Conservation (phyloP, 306 rosid genomes). For the Cotoneaster glaucophyllus region DNA sequence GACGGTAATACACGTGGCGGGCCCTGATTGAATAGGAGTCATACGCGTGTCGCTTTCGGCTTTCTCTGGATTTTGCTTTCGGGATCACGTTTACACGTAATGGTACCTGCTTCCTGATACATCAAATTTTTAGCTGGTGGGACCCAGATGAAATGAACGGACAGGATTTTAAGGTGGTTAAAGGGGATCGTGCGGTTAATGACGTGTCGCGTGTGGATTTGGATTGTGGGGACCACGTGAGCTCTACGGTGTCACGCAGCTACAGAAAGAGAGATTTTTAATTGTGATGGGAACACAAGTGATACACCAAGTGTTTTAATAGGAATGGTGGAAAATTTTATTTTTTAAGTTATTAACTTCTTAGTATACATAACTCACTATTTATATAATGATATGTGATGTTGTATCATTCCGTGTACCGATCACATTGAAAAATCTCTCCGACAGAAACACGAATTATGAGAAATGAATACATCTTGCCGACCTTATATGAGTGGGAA, state of each 20-base stretch:
- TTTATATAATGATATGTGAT: too few species aligned
- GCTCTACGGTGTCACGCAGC: not conserved
- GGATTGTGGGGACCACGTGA: not conserved
- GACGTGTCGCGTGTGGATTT: not conserved
- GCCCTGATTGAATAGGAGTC: not conserved
- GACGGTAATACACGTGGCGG: slow-evolving; percentile 18
- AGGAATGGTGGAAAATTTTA: too few species aligned
- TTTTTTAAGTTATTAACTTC: too few species aligned
- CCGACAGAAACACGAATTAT: not conserved
- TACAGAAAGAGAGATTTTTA: too few species aligned
- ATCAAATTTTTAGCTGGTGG: not conserved
- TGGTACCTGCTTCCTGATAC: not conserved
- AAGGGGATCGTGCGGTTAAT: not conserved
- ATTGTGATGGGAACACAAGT: too few species aligned
- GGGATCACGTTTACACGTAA: slow-evolving; percentile 20
- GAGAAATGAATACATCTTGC: not conserved
- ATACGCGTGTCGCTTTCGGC: slow-evolving; percentile 2
- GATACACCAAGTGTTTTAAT: too few species aligned
- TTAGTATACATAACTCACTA: too few species aligned
- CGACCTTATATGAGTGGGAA: not conserved
- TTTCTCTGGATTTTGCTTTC: not conserved
- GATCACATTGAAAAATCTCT: too few species aligned
- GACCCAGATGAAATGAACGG: not conserved
- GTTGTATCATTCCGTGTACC: too few species aligned
- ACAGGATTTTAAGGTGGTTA: not conserved